Base-by-base conservation (phyloP, 306 rosid genomes). In the Cyclanthera cordifolia region DNA sequence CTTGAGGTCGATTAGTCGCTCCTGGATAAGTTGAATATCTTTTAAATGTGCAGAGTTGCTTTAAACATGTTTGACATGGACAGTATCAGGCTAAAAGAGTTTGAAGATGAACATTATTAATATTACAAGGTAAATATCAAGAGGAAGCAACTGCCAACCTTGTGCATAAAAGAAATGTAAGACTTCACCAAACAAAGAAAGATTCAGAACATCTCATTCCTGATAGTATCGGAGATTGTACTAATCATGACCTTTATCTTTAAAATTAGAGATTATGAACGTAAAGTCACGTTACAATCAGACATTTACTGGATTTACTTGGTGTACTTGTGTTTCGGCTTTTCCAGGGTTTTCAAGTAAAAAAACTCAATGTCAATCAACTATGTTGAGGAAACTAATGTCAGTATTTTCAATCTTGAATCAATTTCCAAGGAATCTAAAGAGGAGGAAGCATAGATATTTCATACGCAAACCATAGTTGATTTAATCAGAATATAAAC, bases 1-100 rank as follows among this genome's bases (percentile, higher is more conserved):
- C 99, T 74, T 90, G 94, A 46, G 99, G 96, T 66, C 95, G 91
- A 77, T 93, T 93, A 47, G 96, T 90, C 55, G 99, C 99, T 67
- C 96, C 96, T 93, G 82, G 37, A 61, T 58, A 72, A 78, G 61
- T 52, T 60, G 59, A 59, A 59, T 71, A 45, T 74, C 43, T 67
- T 63, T 67, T 67, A 23, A 69, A 61, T 27, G 67, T 66, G 58
- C 9, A 23, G 37, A 52, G 30, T 52, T 69, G 37, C 74, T 24
- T 13, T 56, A 25, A 72, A 68, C 64, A 66, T 20, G 60, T 66
- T 66, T 43, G 30, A 64, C 46, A 41, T 13, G 10, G 23, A 43
- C 19, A 45, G 4, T 32, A 61, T 19, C 30, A 61, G 30, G 50
- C 52, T 41, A 39, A 12, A 20, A 43, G 19, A 23, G 53, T 41